phyloP scores from a whole-genome alignment of 2,329 filamentous ascomycete genomes.

The Claviceps maximensis region DNA sequence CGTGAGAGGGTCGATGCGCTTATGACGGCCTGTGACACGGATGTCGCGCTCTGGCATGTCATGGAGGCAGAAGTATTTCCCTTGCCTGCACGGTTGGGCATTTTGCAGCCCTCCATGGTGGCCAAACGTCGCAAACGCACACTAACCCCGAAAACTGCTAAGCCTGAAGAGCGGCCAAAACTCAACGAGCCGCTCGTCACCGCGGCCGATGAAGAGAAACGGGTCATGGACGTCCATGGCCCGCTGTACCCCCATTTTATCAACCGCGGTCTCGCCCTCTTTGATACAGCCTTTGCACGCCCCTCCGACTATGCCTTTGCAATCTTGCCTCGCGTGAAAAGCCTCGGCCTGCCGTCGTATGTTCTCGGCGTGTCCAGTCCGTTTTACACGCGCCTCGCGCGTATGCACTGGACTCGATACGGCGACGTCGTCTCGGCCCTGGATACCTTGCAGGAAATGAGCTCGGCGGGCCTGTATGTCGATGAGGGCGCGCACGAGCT shows the following conservation, averaged over 20 bases:
- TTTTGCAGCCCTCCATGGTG: conserved; percentile 16
- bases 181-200: neutral
- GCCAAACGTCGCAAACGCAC: too few species aligned
- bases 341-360: conserved; percentile 54
- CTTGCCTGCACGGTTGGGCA: conserved; percentile 41
- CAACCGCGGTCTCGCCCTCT: conserved; percentile 38
- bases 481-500: conserved; percentile 24
- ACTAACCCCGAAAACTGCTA: neutral
- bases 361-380: conserved; percentile 57
- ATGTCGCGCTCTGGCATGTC: conserved; percentile 52
- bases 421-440: conserved; percentile 43
- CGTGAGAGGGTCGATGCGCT: conserved; percentile 36
- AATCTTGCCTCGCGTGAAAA: conserved; percentile 54
- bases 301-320: conserved; percentile 46
- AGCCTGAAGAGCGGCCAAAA: neutral
- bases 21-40: conserved; percentile 43
- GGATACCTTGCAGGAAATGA: conserved; percentile 52
- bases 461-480: conserved; percentile 44
- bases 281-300: conserved; percentile 43
- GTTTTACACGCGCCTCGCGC: conserved; percentile 55
- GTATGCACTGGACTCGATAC: conserved; percentile 47
- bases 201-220: conserved; percentile 15
- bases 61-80: conserved; percentile 56
- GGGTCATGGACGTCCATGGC: conserved; percentile 44
- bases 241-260: conserved; percentile 52